Evolutionary conservation across 106 monocot genomes (phyloP).

Genomic region (Dendrobium huoshanense): DNA sequence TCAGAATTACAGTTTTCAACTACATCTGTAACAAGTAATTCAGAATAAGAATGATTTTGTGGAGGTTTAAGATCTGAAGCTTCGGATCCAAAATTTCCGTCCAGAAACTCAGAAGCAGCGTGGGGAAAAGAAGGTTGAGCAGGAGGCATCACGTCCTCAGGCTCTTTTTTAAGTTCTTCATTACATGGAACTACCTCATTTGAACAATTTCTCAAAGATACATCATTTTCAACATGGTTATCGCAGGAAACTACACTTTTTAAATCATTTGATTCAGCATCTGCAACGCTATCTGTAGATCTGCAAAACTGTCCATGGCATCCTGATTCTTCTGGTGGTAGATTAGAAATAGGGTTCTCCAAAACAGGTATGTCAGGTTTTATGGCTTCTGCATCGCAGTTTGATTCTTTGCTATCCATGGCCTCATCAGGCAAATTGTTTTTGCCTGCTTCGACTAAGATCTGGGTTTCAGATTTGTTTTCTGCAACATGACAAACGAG

Average conservation of each 20-base stretch:
- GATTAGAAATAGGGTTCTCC: background rate
- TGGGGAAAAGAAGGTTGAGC: background rate
- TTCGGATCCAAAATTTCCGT: background rate
- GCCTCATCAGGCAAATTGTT: background rate
- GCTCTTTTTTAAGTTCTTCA: constrained; percentile 1
- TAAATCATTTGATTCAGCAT: constrained; percentile 10
- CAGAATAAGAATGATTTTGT: too few relatives aligned
- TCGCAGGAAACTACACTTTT: background rate
- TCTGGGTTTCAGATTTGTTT: background rate
- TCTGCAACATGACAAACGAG: background rate
- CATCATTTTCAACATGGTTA: background rate
- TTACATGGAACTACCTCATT: background rate
- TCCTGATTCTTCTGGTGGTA: constrained; percentile 9
- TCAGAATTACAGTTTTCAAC: background rate
- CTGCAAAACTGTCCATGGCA: constrained; percentile 9
- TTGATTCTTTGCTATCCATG: constrained; percentile 3
- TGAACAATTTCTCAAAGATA: background rate
- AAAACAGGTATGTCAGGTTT: background rate
- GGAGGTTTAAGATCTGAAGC: background rate
- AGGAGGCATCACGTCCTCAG: background rate
- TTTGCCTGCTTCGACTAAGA: background rate
- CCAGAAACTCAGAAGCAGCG: background rate
- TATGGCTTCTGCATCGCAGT: background rate
- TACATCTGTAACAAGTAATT: background rate
- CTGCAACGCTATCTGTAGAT: constrained; percentile 8